phyloP scores from a whole-genome alignment of 257 asterid species.

The Nicotiana noctiflora region DNA sequence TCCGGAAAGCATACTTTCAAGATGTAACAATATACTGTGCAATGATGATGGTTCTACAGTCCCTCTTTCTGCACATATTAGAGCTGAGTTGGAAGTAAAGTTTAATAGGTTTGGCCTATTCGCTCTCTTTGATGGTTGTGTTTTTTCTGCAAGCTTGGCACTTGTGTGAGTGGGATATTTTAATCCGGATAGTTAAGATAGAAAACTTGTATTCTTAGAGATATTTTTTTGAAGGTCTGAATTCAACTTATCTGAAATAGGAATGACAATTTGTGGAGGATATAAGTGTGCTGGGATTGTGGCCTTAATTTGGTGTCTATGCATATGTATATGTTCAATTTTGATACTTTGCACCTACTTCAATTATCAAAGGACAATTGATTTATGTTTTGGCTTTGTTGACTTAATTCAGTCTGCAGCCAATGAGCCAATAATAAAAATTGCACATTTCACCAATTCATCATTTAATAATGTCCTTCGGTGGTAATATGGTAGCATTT shows the following conservation, averaged over 20 bases:
- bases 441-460: background rate
- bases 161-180: background rate
- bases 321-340: background rate
- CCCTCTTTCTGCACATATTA: slow-evolving; percentile 66
- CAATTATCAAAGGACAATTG: background rate
- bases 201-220: background rate
- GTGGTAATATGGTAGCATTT: background rate
- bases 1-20: slow-evolving; percentile 90
- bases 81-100: slow-evolving; percentile 70
- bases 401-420: background rate
- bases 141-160: background rate
- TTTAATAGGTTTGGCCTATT: slow-evolving; percentile 53
- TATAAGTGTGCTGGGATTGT: background rate
- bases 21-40: slow-evolving; percentile 83
- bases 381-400: background rate
- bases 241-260: background rate
- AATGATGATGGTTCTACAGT: slow-evolving; percentile 82
- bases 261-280: background rate
- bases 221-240: background rate
- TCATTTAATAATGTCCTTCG: background rate
- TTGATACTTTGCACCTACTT: background rate
- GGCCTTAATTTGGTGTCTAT: background rate
- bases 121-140: background rate
- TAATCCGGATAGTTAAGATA: background rate
- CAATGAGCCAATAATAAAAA: background rate